phyloP scores from a whole-genome alignment of 768 basidiomycete genomes.

The Termitomyces sp. region DNA sequence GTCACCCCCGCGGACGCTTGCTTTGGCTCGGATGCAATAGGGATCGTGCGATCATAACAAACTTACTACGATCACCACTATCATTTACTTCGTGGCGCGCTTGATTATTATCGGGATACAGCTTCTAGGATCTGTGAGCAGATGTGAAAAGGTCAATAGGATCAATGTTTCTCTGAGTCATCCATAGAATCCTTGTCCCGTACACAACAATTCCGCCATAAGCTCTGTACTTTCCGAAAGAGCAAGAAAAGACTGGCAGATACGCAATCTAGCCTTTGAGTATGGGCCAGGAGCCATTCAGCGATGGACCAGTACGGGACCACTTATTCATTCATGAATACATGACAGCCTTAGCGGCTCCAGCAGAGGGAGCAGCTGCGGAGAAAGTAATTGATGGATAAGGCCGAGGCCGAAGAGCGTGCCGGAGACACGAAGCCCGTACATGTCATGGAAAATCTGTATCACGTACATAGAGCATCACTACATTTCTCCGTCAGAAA shows the following conservation, averaged over 20 bases:
- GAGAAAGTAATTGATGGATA: constrained; percentile 31
- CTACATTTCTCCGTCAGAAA: neutral
- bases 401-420: constrained; percentile 31
- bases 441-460: neutral
- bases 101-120: too few species aligned
- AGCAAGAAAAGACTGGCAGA: constrained; percentile 29
- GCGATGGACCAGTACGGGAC: constrained; percentile 24
- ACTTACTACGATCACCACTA: too few species aligned
- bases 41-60: too few species aligned
- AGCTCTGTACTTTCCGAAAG: constrained; percentile 21
- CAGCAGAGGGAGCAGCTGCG: constrained; percentile 32
- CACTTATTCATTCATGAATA: constrained; percentile 24
- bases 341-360: constrained; percentile 36
- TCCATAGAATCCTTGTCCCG: neutral
- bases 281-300: constrained; percentile 26
- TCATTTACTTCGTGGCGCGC: too few species aligned
- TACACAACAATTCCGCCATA: neutral
- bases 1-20: too few species aligned
- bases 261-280: constrained; percentile 25
- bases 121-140: too few species aligned
- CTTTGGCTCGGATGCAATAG: too few species aligned
- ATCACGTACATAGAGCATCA: constrained; percentile 22
- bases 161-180: neutral
- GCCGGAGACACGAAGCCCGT: constrained; percentile 25
- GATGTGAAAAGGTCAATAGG: neutral